Evolutionary conservation across 2,329 filamentous ascomycete genomes (phyloP).

Genomic region (Dendrostoma leiphaemia): DNA sequence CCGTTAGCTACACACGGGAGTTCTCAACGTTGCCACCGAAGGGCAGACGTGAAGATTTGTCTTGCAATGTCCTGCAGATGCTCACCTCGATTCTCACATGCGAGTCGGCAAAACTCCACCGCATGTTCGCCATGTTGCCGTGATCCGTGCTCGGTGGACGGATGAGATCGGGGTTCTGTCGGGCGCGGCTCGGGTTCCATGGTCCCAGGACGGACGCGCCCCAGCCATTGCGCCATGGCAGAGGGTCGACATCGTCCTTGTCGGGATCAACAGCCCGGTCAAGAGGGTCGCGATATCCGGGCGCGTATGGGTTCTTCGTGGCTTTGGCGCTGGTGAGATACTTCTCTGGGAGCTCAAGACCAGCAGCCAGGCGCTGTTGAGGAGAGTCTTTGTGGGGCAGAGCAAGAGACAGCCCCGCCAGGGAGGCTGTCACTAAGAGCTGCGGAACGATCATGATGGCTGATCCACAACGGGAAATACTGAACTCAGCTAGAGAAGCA

Average conservation of each 20-base stretch:
- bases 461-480: neutral
- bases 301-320: conserved; percentile 53
- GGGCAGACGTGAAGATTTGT: too few species aligned
- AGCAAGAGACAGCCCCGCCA: conserved; percentile 23
- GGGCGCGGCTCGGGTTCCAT: conserved; percentile 64
- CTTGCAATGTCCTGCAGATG: too few species aligned
- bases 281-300: conserved; percentile 57
- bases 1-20: too few species aligned
- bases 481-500: neutral
- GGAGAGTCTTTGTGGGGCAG: conserved; percentile 46
- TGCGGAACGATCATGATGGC: conserved; percentile 11
- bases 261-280: conserved; percentile 62
- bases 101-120: conserved; percentile 68
- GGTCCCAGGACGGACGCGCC: conserved; percentile 68
- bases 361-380: conserved; percentile 51
- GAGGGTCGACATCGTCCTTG: conserved; percentile 59
- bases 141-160: conserved; percentile 72
- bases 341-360: conserved; percentile 43
- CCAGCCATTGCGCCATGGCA: conserved; percentile 62
- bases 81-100: conserved; percentile 60
- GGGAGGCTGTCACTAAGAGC: conserved; percentile 21
- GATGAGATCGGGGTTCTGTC: conserved; percentile 69
- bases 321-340: conserved; percentile 32
- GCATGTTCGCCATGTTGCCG: conserved; percentile 68
- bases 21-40: too few species aligned